Conservation (phyloP, 2,329 filamentous ascomycete species). For the Fusarium ambrosium region DNA sequence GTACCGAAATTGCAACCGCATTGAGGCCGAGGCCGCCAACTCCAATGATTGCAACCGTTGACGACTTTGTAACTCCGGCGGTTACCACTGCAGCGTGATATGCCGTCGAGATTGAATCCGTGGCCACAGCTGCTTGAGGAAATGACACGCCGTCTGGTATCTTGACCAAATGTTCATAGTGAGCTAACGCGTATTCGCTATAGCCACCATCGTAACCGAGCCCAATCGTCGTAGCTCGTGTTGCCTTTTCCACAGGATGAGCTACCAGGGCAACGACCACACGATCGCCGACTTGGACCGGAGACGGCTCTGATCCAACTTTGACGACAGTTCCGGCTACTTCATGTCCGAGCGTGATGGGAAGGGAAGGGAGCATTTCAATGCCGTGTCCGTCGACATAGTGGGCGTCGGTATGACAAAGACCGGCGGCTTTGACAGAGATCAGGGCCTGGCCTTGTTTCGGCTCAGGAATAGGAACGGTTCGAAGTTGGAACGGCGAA, state of each 20-base stretch:
- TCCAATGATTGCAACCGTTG: constrained; percentile 17
- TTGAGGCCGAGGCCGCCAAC: constrained; percentile 27
- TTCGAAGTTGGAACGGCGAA: constrained; percentile 4
- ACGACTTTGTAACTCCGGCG: constrained; percentile 1
- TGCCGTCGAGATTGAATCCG: constrained; percentile 25
- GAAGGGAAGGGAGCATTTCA: constrained; percentile 10
- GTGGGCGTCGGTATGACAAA: constrained; percentile 27
- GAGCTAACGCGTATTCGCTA: not conserved
- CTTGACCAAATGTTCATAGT: constrained; percentile 3
- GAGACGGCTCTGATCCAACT: constrained; percentile 14
- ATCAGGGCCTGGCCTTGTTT: constrained; percentile 18
- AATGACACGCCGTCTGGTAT: constrained; percentile 23
- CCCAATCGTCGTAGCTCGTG: constrained; percentile 1
- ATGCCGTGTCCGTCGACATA: constrained; percentile 14
- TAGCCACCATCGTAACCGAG: constrained; percentile 1
- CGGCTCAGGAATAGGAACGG: constrained; percentile 17
- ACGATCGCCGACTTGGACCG: constrained; percentile 15
- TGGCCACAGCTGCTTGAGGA: constrained; percentile 21
- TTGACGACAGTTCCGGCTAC: constrained; percentile 21
- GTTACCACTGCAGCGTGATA: constrained; percentile 21
- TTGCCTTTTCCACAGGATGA: constrained; percentile 19
- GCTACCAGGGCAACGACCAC: constrained; percentile 19
- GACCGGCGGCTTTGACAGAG: constrained; percentile 19
- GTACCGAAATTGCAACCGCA: constrained; percentile 11
- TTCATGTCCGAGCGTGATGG: constrained; percentile 23